Base-by-base conservation (phyloP, 352 stramenopile genomes). In the Thalassiosira exigua region DNA sequence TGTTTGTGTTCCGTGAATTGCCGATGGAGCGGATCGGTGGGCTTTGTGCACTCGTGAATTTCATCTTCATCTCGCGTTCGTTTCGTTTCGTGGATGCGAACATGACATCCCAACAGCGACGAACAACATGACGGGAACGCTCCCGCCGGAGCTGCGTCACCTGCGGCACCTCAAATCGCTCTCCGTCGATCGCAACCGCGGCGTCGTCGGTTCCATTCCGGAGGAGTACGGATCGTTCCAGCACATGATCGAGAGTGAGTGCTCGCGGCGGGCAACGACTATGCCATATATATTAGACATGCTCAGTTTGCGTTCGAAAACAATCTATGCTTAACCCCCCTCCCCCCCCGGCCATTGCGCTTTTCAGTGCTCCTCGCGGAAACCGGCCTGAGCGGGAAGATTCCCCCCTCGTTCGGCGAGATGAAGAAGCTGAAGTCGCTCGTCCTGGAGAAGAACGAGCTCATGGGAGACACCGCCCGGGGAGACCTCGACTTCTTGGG, bases 111-210 rank as follows among this genome's bases (percentile, higher is more conserved):
- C n/a, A 11, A 48, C 39, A 48, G 39, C 39, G n/a, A 11, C n/a
- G 11, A 48, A 48, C 39, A 11, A 48, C 39, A 48, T 48, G 39
- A 11, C 24, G 7, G 75, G 75, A 29, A 79, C 60, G 3, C 61
- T 84, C 22, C 61, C 68, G 26, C 29, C 46, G 27, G 68, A 84
- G 51, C 11, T 84, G 0, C 52, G 51, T 32, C 61, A 79, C 46
- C 69, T 84, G 27, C 30, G 36, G 14, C 75, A 84, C 50, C 50
- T 84, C 17, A 84, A 84, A 53, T n/a, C 48, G 56, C 19, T 84
- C 1, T 17, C 48, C 33, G 58, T 84, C 39, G 19, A 53, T 21
- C 1, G 67, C 0, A 70, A 79, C 42, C 30, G 12, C 39, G 50
- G 44, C 22, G 21, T 73, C 4, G 57, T 14, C 0, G 75, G 75